phyloP scores from a whole-genome alignment of 208 protist species.

The Acanthamoeba sp. region DNA sequence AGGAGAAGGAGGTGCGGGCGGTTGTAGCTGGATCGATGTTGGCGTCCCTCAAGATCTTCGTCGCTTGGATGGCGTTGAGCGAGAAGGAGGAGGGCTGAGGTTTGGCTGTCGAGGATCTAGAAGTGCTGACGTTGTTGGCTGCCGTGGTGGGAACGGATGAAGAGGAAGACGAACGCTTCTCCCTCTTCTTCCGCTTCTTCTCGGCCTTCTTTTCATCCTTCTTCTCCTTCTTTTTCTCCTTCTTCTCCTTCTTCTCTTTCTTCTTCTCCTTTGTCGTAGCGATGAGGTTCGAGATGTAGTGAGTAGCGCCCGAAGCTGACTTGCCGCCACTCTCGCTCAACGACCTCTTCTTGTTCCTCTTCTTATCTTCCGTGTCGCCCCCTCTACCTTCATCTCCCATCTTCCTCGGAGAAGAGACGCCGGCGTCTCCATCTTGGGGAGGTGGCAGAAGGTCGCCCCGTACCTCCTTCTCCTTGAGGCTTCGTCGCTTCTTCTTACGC shows the following conservation, averaged over 20 bases:
- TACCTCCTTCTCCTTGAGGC: slow-evolving; percentile 27
- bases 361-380: slow-evolving; percentile 1
- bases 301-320: background rate
- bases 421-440: background rate
- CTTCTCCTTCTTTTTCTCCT: background rate
- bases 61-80: background rate
- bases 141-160: too few species aligned
- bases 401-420: background rate
- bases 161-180: background rate
- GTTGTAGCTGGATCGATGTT: background rate
- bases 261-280: background rate
- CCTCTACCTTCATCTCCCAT: background rate
- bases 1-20: background rate
- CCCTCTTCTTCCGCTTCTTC: background rate
- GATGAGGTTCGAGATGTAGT: background rate
- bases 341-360: background rate
- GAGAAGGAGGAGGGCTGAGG: slow-evolving; percentile 14
- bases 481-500: slow-evolving; percentile 34
- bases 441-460: background rate
- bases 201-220: slow-evolving; percentile 17
- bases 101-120: background rate
- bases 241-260: slow-evolving; percentile 9
- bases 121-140: too few species aligned
- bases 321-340: background rate
- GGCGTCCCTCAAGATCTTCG: background rate